Conservation (phyloP, 2,329 filamentous ascomycete genomes). For the Aspergillus fumigatus region DNA sequence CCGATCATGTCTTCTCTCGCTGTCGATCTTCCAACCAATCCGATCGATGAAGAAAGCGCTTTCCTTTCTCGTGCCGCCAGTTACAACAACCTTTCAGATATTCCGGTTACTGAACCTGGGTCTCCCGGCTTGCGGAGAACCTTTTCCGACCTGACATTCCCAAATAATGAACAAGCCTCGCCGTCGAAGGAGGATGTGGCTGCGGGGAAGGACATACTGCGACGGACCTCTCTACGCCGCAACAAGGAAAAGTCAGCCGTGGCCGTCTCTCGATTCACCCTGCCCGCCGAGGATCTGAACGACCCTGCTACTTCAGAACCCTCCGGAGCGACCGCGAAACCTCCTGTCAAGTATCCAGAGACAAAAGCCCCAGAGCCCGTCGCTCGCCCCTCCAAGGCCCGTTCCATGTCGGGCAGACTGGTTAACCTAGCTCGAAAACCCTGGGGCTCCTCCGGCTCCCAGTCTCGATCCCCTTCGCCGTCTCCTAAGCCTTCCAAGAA, state of each 20-base stretch:
- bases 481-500: slow-evolving; percentile 29
- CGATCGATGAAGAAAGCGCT: slow-evolving; percentile 21
- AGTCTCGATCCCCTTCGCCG: slow-evolving; percentile 46
- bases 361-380: slow-evolving; percentile 21
- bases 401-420: slow-evolving; percentile 48
- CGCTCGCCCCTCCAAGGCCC: slow-evolving; percentile 38
- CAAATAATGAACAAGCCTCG: slow-evolving; percentile 32
- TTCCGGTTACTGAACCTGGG: slow-evolving; percentile 28
- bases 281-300: slow-evolving; percentile 35
- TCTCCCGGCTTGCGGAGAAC: slow-evolving; percentile 44
- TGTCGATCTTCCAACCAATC: slow-evolving; percentile 18
- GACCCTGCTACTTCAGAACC: slow-evolving; percentile 16
- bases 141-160: slow-evolving; percentile 46
- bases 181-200: slow-evolving; percentile 35
- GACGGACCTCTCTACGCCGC: slow-evolving; percentile 35
- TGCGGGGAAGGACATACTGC: slow-evolving; percentile 39
- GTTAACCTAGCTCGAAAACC: slow-evolving; percentile 49
- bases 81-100: slow-evolving; percentile 51
- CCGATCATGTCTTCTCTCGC: slow-evolving; percentile 32
- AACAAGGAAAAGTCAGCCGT: slow-evolving; percentile 30
- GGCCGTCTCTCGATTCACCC: slow-evolving; percentile 33
- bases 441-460: slow-evolving; percentile 40
- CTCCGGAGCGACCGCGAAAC: slow-evolving; percentile 12
- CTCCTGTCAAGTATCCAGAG: neutral
- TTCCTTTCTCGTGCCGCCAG: slow-evolving; percentile 53